phyloP scores from a whole-genome alignment of 306 rosid genomes.

The Castanospermum australe region DNA sequence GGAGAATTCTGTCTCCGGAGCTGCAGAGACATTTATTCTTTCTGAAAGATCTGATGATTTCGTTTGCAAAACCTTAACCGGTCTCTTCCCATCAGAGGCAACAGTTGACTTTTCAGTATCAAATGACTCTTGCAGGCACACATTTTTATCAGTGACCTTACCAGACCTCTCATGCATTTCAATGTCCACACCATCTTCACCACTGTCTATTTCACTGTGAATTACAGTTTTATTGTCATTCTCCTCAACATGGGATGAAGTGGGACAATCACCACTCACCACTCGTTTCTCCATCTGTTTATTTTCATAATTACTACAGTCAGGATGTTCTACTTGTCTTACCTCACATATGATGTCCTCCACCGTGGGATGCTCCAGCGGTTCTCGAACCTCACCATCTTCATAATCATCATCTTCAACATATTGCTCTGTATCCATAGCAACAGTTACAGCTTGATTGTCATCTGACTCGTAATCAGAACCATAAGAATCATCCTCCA shows the following conservation, averaged over 20 bases:
- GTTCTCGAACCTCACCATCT: conserved; percentile 87
- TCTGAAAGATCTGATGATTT: conserved; percentile 32
- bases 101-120: conserved; percentile 35
- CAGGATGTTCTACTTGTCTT: conserved; percentile 50
- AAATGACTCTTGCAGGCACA: conserved; percentile 33
- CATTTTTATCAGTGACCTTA: conserved; percentile 27
- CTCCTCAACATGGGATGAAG: conserved; percentile 35
- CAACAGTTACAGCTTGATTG: conserved; percentile 58
- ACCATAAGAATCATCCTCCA: conserved; percentile 63
- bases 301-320: conserved; percentile 32
- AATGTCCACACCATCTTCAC: conserved; percentile 33
- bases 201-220: conserved; percentile 36
- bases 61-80: conserved; percentile 22
- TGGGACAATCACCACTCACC: conserved; percentile 27
- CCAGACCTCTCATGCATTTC: conserved; percentile 38
- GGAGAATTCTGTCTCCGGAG: conserved; percentile 33
- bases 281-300: conserved; percentile 39
- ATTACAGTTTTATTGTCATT: conserved; percentile 28
- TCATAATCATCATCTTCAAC: conserved; percentile 75
- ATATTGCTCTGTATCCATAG: conserved; percentile 44
- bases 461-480: conserved; percentile 85
- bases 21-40: conserved; percentile 23
- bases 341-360: conserved; percentile 50
- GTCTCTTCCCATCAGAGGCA: conserved; percentile 32
- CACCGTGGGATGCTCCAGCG: conserved; percentile 34